A percentile compares a stretch with the other conserved stretches of the same genome.
Evolutionary conservation across 2,329 filamentous ascomycete species (phyloP).

Genomic region (Colletotrichum limetticola): DNA sequence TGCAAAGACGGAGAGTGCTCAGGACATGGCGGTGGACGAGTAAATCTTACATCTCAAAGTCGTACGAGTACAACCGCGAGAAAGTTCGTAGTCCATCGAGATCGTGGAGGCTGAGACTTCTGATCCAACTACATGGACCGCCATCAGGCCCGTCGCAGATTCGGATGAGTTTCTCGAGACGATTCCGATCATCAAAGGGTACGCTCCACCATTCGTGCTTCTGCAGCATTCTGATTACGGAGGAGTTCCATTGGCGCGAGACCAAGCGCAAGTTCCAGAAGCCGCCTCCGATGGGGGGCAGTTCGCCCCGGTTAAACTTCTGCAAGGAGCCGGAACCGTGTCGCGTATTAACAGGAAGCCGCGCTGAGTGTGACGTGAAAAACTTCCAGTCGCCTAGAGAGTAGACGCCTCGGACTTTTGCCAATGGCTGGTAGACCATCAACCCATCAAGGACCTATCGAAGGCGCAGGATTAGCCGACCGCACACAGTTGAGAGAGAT

Average conservation of each 20-base stretch:
- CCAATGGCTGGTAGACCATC: not conserved
- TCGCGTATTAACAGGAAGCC: not conserved
- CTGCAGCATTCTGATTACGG: not conserved
- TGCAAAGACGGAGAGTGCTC: not conserved
- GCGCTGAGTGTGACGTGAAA: not conserved
- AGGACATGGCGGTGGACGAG: too few relatives aligned
- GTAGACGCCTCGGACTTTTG: not conserved
- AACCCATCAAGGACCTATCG: not conserved
- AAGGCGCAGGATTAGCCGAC: not conserved
- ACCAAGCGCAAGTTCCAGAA: not conserved
- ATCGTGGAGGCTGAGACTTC: not conserved
- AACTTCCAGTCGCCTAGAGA: not conserved
- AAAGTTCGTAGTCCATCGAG: conserved; percentile 4
- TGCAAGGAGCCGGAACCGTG: not conserved
- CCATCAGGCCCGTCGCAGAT: not conserved
- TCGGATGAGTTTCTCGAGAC: not conserved
- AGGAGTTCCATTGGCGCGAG: conserved; percentile 6
- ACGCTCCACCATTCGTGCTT: conserved; percentile 11
- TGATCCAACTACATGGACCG: not conserved
- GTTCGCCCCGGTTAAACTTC: not conserved
- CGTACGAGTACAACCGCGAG: conserved; percentile 1
- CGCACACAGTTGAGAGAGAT: not conserved
- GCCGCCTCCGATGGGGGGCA: not conserved
- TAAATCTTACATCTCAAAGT: not conserved
- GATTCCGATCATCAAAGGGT: not conserved